Evolutionary conservation across 441 rosid species (phyloP).

Genomic region (Dalechampia spathulata): DNA sequence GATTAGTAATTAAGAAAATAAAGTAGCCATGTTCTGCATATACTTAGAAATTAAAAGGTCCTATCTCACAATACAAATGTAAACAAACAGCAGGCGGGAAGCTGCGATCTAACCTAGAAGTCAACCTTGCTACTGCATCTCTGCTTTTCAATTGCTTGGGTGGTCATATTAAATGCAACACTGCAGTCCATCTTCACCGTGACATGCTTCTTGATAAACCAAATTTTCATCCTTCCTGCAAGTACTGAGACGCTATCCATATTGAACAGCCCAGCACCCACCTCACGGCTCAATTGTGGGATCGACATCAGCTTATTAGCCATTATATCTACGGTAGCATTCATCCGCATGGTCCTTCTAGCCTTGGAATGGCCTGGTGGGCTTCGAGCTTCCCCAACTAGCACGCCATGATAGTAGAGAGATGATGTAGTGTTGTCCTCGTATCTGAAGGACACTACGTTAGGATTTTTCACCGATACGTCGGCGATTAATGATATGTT

Average conservation of each 20-base stretch:
- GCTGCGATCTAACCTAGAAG: no score
- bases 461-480: conserved; percentile 67
- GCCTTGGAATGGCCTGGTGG: conserved; percentile 56
- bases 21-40: no score
- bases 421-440: conserved; percentile 54
- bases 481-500: conserved; percentile 67
- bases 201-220: conserved; percentile 36
- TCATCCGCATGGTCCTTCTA: conserved; percentile 49
- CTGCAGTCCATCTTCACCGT: conserved; percentile 63
- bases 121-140: conserved; percentile 54
- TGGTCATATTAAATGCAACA: conserved; percentile 39
- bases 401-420: conserved; percentile 41
- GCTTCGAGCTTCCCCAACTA: conserved; percentile 66
- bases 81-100: no score
- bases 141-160: conserved; percentile 31
- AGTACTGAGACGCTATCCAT: conserved; percentile 50
- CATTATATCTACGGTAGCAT: conserved; percentile 52
- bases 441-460: conserved; percentile 58
- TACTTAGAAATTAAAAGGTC: no score
- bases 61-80: no score
- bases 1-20: no score
- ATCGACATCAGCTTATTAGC: conserved; percentile 31
- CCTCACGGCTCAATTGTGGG: conserved; percentile 34
- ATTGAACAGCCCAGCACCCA: conserved; percentile 36
- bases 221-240: conserved; percentile 53